Conservation (phyloP, 257 asterid species). For the Forsythia suspensa region DNA sequence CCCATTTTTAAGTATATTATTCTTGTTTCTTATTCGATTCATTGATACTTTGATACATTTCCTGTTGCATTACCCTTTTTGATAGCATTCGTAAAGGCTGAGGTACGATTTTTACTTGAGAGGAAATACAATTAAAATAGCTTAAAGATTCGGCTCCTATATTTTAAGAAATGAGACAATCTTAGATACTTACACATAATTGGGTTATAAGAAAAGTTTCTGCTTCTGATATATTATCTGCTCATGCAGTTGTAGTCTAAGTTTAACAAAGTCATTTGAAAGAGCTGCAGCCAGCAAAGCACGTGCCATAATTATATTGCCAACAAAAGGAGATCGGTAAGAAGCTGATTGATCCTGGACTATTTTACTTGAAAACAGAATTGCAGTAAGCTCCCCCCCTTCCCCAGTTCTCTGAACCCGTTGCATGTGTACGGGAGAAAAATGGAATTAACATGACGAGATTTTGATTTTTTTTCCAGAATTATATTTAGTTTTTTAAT, state of each 20-base stretch:
- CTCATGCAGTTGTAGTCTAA: slow-evolving; percentile 83
- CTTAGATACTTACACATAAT: slow-evolving; percentile 1
- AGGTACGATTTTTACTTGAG: background rate
- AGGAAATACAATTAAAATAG: background rate
- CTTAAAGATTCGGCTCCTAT: background rate
- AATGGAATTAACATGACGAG: background rate
- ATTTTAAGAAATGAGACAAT: background rate
- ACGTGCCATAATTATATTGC: slow-evolving; percentile 89
- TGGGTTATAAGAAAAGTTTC: slow-evolving; percentile 1
- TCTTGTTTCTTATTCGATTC: background rate
- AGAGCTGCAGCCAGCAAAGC: slow-evolving; percentile 97
- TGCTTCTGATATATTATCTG: slow-evolving; percentile 31
- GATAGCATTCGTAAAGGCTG: background rate
- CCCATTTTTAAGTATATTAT: background rate
- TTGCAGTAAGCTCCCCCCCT: background rate
- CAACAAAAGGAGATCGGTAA: slow-evolving; percentile 84
- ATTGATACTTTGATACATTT: background rate
- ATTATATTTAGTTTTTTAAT: background rate
- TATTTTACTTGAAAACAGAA: slow-evolving; percentile 7
- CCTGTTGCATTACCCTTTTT: background rate
- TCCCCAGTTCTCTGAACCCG: background rate
- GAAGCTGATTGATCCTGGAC: slow-evolving; percentile 22
- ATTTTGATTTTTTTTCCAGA: no score
- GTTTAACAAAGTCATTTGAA: slow-evolving; percentile 88
- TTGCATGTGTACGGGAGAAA: background rate